Base-by-base conservation (phyloP, 805 yeast species). In the Candida chilensis region DNA sequence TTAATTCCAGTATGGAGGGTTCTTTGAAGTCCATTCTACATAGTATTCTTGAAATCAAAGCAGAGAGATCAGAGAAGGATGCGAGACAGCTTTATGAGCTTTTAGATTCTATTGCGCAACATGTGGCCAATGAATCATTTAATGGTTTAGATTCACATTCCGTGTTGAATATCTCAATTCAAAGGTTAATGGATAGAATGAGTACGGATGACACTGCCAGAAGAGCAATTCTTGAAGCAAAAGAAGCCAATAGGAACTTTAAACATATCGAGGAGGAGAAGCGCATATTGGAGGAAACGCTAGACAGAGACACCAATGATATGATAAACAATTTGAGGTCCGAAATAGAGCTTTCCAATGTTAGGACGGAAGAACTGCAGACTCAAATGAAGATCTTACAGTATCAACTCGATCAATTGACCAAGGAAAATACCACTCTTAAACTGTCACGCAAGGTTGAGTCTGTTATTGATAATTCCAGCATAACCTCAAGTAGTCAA, bases 191-290 rank as follows among this genome's bases (percentile, higher is more conserved):
- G 47, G 61, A 58, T 31, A 41, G 57, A 20, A 33, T 55, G 33
- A 42, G 45, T 5, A 46, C 60, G 3, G 63, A 57, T 30, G 59
- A 57, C 19, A 54, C 52, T 3, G 59, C 61, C 4, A 40, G 51
- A 32, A 40, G 54, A 31, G 60, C 63, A 2, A 45, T 57, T 5
- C 37, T 54, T 30, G 62, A 57, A 30, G 37, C 54, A 0, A 42
- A 45, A 8, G 48, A 42, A 18, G 39, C 60, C 28, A 33, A 39
- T 9, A 41, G 45, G 20, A 38, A 38, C 10, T 31, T 58, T 15
- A 40, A 45, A 13, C 24, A 14, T 8, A 33, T 56, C 17, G 49
- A 46, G 32, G 35, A 31, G 5, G 52, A 47, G 19, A 45, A 51
- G 29, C 32, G 37, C 21, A 35, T 39, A 17, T 32, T 51, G 13